Percentiles rank a stretch among this genome's conserved stretches.
Conservation (phyloP, 768 basidiomycete genomes). For the Sporobolomyces roseus region DNA sequence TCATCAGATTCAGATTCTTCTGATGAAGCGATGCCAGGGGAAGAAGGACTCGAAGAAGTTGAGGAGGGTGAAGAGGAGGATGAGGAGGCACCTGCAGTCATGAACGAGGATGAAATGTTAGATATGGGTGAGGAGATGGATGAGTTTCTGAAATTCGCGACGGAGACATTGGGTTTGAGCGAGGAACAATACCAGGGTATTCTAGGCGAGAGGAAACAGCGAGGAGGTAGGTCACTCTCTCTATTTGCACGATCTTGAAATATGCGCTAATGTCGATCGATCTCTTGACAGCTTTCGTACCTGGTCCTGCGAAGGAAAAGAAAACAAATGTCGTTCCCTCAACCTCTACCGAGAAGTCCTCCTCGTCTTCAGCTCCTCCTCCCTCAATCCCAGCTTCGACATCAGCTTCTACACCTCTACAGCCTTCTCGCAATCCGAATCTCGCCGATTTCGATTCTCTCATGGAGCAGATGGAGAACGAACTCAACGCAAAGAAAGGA, state of each 20-base stretch:
- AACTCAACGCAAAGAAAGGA: constrained; percentile 54
- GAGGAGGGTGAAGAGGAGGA: constrained; percentile 60
- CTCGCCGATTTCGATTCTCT: constrained; percentile 91
- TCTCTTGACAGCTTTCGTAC: constrained; percentile 47
- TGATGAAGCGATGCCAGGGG: constrained; percentile 29
- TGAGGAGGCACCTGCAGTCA: constrained; percentile 72
- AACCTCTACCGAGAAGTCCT: neutral
- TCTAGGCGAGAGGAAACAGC: constrained; percentile 65
- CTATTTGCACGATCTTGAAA: neutral
- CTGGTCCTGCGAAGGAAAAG: constrained; percentile 27
- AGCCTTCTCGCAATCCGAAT: constrained; percentile 57
- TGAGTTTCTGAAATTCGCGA: constrained; percentile 91
- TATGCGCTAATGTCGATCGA: too few relatives aligned
- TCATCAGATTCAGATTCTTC: constrained; percentile 68
- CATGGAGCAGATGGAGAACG: constrained; percentile 91
- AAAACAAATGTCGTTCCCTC: constrained; percentile 37
- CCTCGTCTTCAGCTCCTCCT: constrained; percentile 2
- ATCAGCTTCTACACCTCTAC: neutral
- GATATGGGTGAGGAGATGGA: constrained; percentile 91
- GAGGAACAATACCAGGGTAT: constrained; percentile 92
- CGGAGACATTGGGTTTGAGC: constrained; percentile 81
- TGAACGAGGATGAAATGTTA: constrained; percentile 63
- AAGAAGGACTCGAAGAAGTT: constrained; percentile 51
- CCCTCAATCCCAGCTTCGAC: neutral
- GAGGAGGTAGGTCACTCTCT: constrained; percentile 62